Evolutionary conservation across 169 alveolate species (phyloP).

Genomic region (Eimeria maxima): DNA sequence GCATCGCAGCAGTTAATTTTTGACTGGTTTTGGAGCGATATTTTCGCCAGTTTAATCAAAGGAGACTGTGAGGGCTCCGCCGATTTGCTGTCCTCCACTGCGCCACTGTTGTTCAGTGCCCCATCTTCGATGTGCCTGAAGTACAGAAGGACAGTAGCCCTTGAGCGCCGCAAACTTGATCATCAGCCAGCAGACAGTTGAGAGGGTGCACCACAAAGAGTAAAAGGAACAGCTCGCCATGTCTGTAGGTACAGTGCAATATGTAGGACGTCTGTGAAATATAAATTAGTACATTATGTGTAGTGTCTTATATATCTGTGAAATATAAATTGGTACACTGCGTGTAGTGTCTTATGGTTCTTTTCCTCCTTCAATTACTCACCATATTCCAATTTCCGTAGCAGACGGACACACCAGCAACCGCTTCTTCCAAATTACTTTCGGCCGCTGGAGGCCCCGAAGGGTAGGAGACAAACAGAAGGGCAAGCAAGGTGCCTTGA

Average conservation of each 20-base stretch:
- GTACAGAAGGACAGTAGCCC: not conserved
- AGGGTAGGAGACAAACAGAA: constrained; percentile 62
- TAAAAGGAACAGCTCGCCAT: not conserved
- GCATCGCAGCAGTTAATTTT: constrained; percentile 64
- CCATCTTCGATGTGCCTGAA: constrained; percentile 45
- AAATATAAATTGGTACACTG: no score
- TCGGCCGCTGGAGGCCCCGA: constrained; percentile 65
- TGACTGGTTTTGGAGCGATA: constrained; percentile 6
- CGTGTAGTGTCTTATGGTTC: not conserved
- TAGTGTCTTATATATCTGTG: not conserved
- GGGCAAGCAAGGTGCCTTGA: constrained; percentile 54
- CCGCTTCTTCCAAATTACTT: constrained; percentile 51
- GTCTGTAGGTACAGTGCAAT: not conserved
- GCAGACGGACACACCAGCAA: constrained; percentile 55
- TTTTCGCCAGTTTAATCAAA: constrained; percentile 43
- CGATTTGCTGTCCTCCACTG: not conserved
- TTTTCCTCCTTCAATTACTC: not conserved
- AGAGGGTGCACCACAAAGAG: not conserved
- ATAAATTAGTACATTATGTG: not conserved
- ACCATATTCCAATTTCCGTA: constrained; percentile 46
- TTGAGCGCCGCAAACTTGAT: not conserved
- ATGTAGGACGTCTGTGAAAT: not conserved
- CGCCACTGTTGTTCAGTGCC: not conserved
- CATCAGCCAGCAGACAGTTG: not conserved
- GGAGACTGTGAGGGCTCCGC: constrained; percentile 34